Conservation (phyloP, 495 filamentous ascomycete species). For the Penicillium pulvis region DNA sequence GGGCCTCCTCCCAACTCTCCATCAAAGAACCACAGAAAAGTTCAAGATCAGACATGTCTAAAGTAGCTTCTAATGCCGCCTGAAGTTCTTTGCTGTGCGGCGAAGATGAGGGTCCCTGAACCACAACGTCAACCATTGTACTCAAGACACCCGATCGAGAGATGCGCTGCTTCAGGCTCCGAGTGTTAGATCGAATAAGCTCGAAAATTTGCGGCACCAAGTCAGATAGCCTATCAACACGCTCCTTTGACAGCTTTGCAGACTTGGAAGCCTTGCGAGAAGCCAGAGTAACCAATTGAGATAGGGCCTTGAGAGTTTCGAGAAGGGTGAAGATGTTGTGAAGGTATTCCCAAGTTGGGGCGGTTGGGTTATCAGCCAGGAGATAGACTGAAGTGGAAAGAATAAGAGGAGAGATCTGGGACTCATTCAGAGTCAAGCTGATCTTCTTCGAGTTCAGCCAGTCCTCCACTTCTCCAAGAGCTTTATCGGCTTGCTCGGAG, state of each 20-base stretch:
- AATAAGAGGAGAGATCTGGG: conserved; percentile 26
- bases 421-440: conserved; percentile 25
- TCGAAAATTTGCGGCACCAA: conserved; percentile 37
- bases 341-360: conserved; percentile 46
- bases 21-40: conserved; percentile 46
- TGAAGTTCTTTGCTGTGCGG: conserved; percentile 35
- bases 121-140: conserved; percentile 38
- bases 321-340: conserved; percentile 39
- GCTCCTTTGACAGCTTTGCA: conserved; percentile 38
- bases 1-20: conserved; percentile 51
- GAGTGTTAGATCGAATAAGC: conserved; percentile 34
- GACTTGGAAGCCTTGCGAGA: conserved; percentile 37
- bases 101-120: conserved; percentile 26
- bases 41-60: conserved; percentile 42
- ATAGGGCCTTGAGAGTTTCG: conserved; percentile 44
- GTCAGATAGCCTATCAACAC: conserved; percentile 28
- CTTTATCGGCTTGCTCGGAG: conserved; percentile 33
- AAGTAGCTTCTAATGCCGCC: conserved; percentile 31
- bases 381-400: conserved; percentile 30
- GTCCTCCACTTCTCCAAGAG: conserved; percentile 36
- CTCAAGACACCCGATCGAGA: conserved; percentile 41
- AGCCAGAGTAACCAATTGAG: conserved; percentile 31
- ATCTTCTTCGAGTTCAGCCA: conserved; percentile 36
- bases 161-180: conserved; percentile 38
- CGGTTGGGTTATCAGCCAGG: conserved; percentile 25